Conservation (phyloP, 768 basidiomycete species). For the Dentipellis sp. region DNA sequence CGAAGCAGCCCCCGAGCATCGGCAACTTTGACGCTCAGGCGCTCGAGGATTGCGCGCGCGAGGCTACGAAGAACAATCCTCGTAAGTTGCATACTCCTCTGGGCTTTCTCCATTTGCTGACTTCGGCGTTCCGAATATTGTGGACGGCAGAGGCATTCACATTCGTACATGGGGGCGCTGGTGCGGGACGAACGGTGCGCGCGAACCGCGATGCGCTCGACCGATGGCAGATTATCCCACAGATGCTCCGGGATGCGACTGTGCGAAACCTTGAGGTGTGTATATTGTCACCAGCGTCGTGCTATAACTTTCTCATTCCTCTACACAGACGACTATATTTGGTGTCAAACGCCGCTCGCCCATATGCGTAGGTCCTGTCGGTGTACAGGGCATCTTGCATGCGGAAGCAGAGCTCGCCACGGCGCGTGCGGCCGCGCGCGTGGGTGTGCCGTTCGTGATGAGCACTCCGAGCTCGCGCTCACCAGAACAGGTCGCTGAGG, state of each 20-base stretch:
- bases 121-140: neutral
- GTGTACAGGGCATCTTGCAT: conserved; percentile 69
- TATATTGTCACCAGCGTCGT: neutral
- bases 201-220: conserved; percentile 58
- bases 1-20: conserved; percentile 16
- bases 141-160: conserved; percentile 51
- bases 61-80: conserved; percentile 47
- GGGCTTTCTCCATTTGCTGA: neutral
- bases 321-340: conserved; percentile 54
- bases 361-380: conserved; percentile 54
- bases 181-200: conserved; percentile 53
- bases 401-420: conserved; percentile 63
- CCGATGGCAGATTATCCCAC: conserved; percentile 68
- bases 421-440: conserved; percentile 51
- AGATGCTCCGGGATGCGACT: conserved; percentile 63
- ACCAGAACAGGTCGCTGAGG: conserved; percentile 71
- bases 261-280: conserved; percentile 48
- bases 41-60: conserved; percentile 55
- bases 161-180: conserved; percentile 74
- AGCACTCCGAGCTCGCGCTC: conserved; percentile 65
- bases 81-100: conserved; percentile 26
- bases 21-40: conserved; percentile 55
- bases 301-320: neutral
- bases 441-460: conserved; percentile 63
- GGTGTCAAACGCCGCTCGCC: conserved; percentile 56